phyloP scores from a whole-genome alignment of 2,329 filamentous ascomycete species.

The Ophiostoma triangulosporum region DNA sequence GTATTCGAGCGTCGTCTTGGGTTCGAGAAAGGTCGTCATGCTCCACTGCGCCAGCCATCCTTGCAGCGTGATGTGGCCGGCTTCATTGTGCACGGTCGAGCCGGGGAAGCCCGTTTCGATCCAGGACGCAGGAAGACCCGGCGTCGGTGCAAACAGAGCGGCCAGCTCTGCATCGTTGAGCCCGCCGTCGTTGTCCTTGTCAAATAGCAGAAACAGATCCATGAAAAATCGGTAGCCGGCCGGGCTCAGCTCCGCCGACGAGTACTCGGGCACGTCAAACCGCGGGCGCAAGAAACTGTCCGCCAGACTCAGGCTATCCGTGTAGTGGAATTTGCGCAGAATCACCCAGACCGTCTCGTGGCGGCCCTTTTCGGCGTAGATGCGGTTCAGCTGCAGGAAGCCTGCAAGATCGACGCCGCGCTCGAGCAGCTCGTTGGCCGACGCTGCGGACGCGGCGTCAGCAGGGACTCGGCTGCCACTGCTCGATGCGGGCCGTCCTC shows the following conservation, averaged over 20 bases:
- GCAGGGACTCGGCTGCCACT: slow-evolving; percentile 2
- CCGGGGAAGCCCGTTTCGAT: slow-evolving; percentile 78
- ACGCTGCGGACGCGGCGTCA: not conserved
- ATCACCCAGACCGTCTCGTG: slow-evolving; percentile 99
- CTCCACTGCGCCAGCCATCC: slow-evolving; percentile 99
- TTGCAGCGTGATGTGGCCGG: slow-evolving; percentile 87
- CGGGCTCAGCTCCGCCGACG: slow-evolving; percentile 86
- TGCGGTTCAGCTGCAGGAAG: slow-evolving; percentile 83
- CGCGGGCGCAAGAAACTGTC: slow-evolving; percentile 86
- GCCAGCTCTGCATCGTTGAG: slow-evolving; percentile 75
- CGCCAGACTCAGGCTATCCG: slow-evolving; percentile 82
- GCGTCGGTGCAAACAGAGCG: slow-evolving; percentile 83
- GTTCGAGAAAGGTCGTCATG: slow-evolving; percentile 96
- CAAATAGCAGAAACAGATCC: slow-evolving; percentile 85
- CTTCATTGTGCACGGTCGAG: slow-evolving; percentile 89
- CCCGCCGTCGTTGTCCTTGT: slow-evolving; percentile 95
- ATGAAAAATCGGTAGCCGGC: slow-evolving; percentile 92
- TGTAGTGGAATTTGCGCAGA: slow-evolving; percentile 86
- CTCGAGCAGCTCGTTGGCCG: slow-evolving; percentile 19
- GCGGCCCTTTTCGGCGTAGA: slow-evolving; percentile 92
- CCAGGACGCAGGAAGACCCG: slow-evolving; percentile 79
- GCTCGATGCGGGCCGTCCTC: slow-evolving; percentile 3
- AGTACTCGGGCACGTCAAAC: slow-evolving; percentile 84
- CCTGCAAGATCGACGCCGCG: slow-evolving; percentile 69
- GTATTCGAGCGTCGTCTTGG: slow-evolving; percentile 90